A percentile compares a stretch with the other conserved stretches of the same genome.
phyloP scores from a whole-genome alignment of 164 flowering plant species.

The Berberis thunbergii region DNA sequence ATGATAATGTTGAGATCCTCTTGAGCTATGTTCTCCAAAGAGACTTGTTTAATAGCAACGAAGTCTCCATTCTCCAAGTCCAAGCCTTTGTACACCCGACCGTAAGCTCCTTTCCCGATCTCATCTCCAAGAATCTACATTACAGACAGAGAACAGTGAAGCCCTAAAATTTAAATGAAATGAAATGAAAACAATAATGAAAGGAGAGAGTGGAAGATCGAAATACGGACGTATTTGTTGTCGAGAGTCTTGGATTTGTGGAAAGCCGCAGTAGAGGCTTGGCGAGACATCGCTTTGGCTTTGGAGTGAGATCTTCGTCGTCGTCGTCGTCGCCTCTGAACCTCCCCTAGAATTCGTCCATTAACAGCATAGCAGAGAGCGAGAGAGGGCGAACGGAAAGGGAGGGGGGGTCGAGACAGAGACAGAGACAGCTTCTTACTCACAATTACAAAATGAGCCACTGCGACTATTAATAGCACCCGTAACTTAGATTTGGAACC shows the following conservation, averaged over 20 bases:
- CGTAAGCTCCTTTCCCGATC: constrained; percentile 98
- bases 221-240: constrained; percentile 73
- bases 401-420: not conserved
- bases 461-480: too few species aligned
- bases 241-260: constrained; percentile 95
- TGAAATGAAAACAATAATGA: constrained; percentile 3
- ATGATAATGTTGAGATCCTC: constrained; percentile 96
- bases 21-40: constrained; percentile 93
- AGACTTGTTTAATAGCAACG: constrained; percentile 97
- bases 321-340: not conserved
- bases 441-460: too few species aligned
- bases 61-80: constrained; percentile 99
- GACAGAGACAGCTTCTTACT: too few species aligned
- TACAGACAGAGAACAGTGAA: constrained; percentile 1
- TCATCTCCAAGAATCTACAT: constrained; percentile 96
- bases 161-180: not conserved
- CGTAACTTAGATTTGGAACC: too few species aligned
- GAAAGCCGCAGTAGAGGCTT: constrained; percentile 43
- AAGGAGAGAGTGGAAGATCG: not conserved
- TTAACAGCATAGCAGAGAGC: not conserved
- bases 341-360: too few species aligned
- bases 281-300: constrained; percentile 58
- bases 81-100: constrained; percentile 97
- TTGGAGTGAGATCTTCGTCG: not conserved
- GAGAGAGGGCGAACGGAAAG: not conserved